phyloP scores from a whole-genome alignment of 352 stramenopile genomes.

The Albugo laibachii region DNA sequence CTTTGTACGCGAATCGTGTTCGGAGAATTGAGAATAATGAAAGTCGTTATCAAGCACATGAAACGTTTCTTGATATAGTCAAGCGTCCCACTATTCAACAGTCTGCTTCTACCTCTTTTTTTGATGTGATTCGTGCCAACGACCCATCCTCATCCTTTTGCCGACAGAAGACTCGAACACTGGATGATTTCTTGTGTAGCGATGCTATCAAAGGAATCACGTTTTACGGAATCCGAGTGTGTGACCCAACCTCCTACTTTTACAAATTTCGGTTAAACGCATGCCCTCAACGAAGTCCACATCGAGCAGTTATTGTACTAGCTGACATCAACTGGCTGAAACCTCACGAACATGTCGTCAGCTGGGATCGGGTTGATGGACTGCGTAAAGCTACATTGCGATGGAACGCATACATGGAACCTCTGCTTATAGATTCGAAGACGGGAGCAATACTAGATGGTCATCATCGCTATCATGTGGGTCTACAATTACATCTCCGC shows the following conservation, averaged over 20 bases:
- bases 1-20: constrained; percentile 45
- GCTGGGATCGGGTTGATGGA: constrained; percentile 66
- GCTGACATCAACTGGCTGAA: constrained; percentile 56
- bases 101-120: constrained; percentile 39
- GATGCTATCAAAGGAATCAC: constrained; percentile 37
- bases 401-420: constrained; percentile 72
- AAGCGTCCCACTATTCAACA: constrained; percentile 23
- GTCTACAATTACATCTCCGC: constrained; percentile 36
- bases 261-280: constrained; percentile 80
- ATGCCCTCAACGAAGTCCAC: constrained; percentile 35
- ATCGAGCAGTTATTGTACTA: constrained; percentile 32
- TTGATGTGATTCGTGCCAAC: constrained; percentile 65
- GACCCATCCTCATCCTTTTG: constrained; percentile 69
- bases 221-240: constrained; percentile 68
- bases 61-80: constrained; percentile 44
- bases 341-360: constrained; percentile 68
- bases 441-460: constrained; percentile 69
- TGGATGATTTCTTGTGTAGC: constrained; percentile 59
- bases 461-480: constrained; percentile 70
- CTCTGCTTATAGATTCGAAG: constrained; percentile 43
- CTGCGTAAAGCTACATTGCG: constrained; percentile 47
- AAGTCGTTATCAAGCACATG: constrained; percentile 3
- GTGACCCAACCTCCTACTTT: constrained; percentile 78
- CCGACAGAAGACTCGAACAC: constrained; percentile 39
- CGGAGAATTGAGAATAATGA: constrained; percentile 30